A percentile compares a stretch with the other conserved stretches of the same genome.
phyloP scores from a whole-genome alignment of 192 early-diverging fungal genomes.

The Powellomyces hirtus region DNA sequence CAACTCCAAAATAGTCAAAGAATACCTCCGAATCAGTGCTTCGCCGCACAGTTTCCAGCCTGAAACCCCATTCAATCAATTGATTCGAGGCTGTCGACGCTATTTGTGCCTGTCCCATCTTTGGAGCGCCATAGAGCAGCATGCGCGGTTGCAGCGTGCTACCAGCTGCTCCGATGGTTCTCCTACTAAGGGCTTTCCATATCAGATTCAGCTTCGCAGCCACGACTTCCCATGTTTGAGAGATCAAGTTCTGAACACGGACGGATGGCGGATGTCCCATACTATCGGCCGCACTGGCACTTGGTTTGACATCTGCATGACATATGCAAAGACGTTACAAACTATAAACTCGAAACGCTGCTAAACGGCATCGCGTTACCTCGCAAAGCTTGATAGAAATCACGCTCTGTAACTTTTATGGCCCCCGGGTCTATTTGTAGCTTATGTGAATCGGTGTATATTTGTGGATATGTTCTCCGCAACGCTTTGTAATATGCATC shows the following conservation, averaged over 20 bases:
- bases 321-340: not conserved
- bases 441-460: slow-evolving; percentile 60
- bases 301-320: not conserved
- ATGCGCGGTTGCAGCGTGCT: slow-evolving; percentile 57
- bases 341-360: not conserved
- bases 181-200: not conserved
- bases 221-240: slow-evolving; percentile 32
- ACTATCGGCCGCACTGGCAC: not conserved
- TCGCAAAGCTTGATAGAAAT: slow-evolving; percentile 51
- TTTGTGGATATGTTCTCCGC: slow-evolving; percentile 63
- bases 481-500: slow-evolving; percentile 72
- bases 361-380: slow-evolving; percentile 18
- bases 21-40: slow-evolving; percentile 31
- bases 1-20: not conserved
- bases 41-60: slow-evolving; percentile 56
- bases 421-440: slow-evolving; percentile 45
- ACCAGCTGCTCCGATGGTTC: slow-evolving; percentile 12
- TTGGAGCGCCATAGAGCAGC: slow-evolving; percentile 53
- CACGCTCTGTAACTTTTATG: slow-evolving; percentile 53
- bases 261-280: not conserved
- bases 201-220: slow-evolving; percentile 41
- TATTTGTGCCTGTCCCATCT: slow-evolving; percentile 60
- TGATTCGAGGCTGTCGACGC: slow-evolving; percentile 52
- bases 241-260: not conserved
- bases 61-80: slow-evolving; percentile 52